Percentiles rank a stretch among this genome's conserved stretches.
Evolutionary conservation across 768 basidiomycete genomes (phyloP).

Genomic region (Kwoniella sp.): DNA sequence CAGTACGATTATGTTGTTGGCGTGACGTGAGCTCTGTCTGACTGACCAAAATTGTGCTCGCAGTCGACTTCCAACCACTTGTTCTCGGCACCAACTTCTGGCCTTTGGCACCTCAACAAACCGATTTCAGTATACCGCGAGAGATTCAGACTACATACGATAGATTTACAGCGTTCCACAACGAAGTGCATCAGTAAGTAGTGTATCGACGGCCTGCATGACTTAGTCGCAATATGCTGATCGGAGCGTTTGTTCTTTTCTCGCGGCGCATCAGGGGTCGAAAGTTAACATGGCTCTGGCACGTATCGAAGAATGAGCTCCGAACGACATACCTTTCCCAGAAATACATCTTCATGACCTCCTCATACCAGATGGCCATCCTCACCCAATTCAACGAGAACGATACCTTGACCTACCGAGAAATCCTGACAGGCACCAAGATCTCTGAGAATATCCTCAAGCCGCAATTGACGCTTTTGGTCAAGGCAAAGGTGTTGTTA

Average conservation of each 20-base stretch:
- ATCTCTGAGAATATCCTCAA: conserved; percentile 62
- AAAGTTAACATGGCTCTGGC: conserved; percentile 98
- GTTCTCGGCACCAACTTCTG: conserved; percentile 95
- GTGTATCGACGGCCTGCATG: not conserved
- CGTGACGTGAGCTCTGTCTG: no score
- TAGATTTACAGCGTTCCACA: conserved; percentile 89
- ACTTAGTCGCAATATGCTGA: not conserved
- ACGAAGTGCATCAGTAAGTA: conserved; percentile 59
- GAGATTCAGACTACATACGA: conserved; percentile 87
- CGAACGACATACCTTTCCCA: conserved; percentile 88
- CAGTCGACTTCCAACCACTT: conserved; percentile 88
- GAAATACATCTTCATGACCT: conserved; percentile 95
- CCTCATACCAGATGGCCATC: conserved; percentile 93
- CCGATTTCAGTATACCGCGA: conserved; percentile 83
- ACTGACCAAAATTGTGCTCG: no score
- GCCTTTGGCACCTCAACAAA: conserved; percentile 75
- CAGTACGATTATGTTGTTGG: no score
- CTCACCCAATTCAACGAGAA: conserved; percentile 89
- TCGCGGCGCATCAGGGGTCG: conserved; percentile 61
- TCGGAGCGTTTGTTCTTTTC: no score
- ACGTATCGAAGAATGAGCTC: conserved; percentile 94
- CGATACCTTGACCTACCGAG: conserved; percentile 79
- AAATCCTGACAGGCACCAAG: conserved; percentile 75
- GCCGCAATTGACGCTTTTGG: conserved; percentile 65
- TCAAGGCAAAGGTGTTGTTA: conserved; percentile 85